Evolutionary conservation across 176 grass and related monocot species (phyloP).

Genomic region (Oropetium thomaeum): DNA sequence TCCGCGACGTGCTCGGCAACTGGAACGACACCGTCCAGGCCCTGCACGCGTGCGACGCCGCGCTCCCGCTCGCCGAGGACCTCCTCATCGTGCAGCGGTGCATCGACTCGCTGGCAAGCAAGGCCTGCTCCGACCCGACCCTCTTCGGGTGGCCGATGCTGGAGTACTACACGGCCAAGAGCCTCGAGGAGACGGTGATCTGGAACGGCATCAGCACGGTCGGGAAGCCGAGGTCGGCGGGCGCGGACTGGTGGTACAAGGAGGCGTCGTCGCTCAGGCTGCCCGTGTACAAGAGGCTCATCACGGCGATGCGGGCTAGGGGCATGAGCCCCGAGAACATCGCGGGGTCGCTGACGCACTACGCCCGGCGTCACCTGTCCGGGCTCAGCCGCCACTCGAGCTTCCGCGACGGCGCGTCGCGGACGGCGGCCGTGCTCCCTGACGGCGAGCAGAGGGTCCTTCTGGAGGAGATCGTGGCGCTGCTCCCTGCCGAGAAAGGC

Average conservation of each 20-base stretch:
- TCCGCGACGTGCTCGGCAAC: slow-evolving; percentile 43
- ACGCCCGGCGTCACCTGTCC: slow-evolving; percentile 58
- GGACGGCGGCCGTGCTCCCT: slow-evolving; percentile 26
- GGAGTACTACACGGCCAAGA: slow-evolving; percentile 41
- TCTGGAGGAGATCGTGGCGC: slow-evolving; percentile 60
- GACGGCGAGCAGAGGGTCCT: slow-evolving; percentile 59
- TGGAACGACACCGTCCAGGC: slow-evolving; percentile 55
- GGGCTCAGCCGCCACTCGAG: slow-evolving; percentile 41
- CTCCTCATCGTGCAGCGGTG: slow-evolving; percentile 55
- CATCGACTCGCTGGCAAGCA: slow-evolving; percentile 66
- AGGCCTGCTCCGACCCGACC: slow-evolving; percentile 62
- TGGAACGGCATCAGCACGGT: slow-evolving; percentile 58
- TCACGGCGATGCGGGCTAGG: slow-evolving; percentile 51
- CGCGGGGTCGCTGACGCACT: slow-evolving; percentile 70
- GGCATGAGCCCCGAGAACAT: slow-evolving; percentile 59
- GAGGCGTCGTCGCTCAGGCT: slow-evolving; percentile 57
- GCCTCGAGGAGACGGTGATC: slow-evolving; percentile 39
- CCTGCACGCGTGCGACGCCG: slow-evolving; percentile 53
- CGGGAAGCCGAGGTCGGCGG: slow-evolving; percentile 39
- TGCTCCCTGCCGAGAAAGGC: slow-evolving; percentile 64
- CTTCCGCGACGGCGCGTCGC: slow-evolving; percentile 6
- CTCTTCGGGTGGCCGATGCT: slow-evolving; percentile 67
- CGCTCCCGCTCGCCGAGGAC: slow-evolving; percentile 56
- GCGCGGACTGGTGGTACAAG: slow-evolving; percentile 74
- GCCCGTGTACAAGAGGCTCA: slow-evolving; percentile 69